These are phyloP conservation scores for Tilletia indica DNA, from an alignment of 1,284 basidiomycete genomes.

Conservation along the genomic window DNA sequence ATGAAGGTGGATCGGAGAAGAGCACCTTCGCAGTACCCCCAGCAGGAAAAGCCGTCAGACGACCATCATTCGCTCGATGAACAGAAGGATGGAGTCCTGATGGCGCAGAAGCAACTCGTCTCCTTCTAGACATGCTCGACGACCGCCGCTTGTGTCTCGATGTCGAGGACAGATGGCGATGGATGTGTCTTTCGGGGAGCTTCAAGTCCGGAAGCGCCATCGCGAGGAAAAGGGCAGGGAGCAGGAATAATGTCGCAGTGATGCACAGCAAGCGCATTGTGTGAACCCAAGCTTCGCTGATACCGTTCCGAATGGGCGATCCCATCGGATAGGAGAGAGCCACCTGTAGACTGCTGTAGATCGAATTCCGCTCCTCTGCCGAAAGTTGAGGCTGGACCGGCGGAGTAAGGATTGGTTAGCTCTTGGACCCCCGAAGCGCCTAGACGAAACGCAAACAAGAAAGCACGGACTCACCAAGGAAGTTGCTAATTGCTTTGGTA, in stretches of 20 bases:
- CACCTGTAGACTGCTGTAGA: constrained; percentile 50
- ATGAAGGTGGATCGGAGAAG: too few species aligned
- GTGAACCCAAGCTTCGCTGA: constrained; percentile 53
- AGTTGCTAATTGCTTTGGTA: constrained; percentile 61
- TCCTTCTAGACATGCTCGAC: neutral
- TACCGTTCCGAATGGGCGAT: constrained; percentile 42
- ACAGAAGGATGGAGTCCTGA: too few species aligned
- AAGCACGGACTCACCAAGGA: neutral
- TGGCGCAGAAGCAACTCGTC: neutral
- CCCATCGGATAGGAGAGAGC: constrained; percentile 54
- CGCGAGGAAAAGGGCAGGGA: constrained; percentile 46
- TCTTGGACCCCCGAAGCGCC: neutral
- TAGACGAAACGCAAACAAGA: neutral
- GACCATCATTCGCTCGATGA: neutral
- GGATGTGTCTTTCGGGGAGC: constrained; percentile 27
- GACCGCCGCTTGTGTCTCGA: neutral
- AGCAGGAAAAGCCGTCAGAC: neutral
- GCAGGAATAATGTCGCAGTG: constrained; percentile 39
- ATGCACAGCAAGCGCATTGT: constrained; percentile 51
- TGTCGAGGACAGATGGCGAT: neutral
- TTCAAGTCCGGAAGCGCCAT: constrained; percentile 41
- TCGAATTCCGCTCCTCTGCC: constrained; percentile 37
- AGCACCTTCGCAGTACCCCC: too few species aligned
- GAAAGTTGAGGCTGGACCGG: constrained; percentile 38
- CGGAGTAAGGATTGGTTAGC: neutral